These are phyloP conservation scores for Neophaeococcomyces aloes DNA, from an alignment of 2,329 filamentous ascomycete genomes.

Conservation along the genomic window DNA sequence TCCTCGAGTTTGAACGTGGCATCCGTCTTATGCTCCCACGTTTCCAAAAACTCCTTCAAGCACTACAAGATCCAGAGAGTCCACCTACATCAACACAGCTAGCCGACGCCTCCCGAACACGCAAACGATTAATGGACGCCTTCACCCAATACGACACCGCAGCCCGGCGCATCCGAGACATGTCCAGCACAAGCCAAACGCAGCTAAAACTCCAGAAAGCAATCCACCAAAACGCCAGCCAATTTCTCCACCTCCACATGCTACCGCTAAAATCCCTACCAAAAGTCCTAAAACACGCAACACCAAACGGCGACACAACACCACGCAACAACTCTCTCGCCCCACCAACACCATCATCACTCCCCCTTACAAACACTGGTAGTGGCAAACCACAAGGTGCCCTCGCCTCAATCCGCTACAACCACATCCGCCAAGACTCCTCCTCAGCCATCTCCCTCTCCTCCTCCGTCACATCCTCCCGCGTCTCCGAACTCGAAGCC, in stretches of 20 bases:
- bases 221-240: slow-evolving; percentile 70
- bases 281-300: slow-evolving; percentile 54
- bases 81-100: slow-evolving; percentile 61
- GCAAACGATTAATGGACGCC: slow-evolving; percentile 79
- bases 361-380: slow-evolving; percentile 11
- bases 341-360: slow-evolving; percentile 18
- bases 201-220: slow-evolving; percentile 69
- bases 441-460: slow-evolving; percentile 42
- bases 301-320: slow-evolving; percentile 35
- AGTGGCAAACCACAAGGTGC: slow-evolving; percentile 30
- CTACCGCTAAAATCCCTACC: slow-evolving; percentile 69
- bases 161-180: slow-evolving; percentile 67
- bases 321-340: slow-evolving; percentile 8
- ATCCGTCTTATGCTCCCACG: slow-evolving; percentile 71
- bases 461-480: slow-evolving; percentile 36
- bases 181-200: slow-evolving; percentile 60
- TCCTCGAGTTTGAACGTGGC: slow-evolving; percentile 77
- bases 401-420: slow-evolving; percentile 51
- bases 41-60: slow-evolving; percentile 66
- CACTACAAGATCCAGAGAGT: slow-evolving; percentile 61
- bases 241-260: slow-evolving; percentile 83
- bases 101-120: slow-evolving; percentile 74
- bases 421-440: slow-evolving; percentile 40
- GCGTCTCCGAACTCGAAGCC: slow-evolving; percentile 57
- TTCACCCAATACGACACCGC: slow-evolving; percentile 80